Evolutionary conservation across 495 filamentous ascomycete species (phyloP), one percentile per base, ranked within the genome.

Genomic region (Oidiodendron maius): DNA sequence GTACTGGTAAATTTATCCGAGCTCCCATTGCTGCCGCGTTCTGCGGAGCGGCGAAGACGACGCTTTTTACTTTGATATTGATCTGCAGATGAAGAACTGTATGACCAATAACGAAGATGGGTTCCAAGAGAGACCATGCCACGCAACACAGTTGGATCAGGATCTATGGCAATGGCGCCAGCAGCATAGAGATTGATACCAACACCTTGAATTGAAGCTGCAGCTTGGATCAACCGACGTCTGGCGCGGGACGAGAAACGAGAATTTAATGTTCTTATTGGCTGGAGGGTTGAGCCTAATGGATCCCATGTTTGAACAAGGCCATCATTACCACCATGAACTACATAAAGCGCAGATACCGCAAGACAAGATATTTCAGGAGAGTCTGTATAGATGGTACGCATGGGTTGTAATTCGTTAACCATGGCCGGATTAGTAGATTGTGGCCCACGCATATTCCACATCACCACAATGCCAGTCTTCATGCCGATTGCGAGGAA

Each of bases 241-340:
- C 87, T 80, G 34, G 90, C 86, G 9, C 91, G 83, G 16, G 83
- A 80, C 1, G 86, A 86, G 58, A 95, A 93, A 9, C 87, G 83
- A 0, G 89, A 91, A 51, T 95, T 93, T 44, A 98, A 75, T 3
- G 90, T 96, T 17, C 90, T 82, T 51, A 97, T 78, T 0, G 91
- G 89, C 20, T 81, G 77, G 9, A 77, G 68, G 4, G 76, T 85
- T 0, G 93, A 97, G 2, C 85, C 89, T 20, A 98, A 68, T 17
- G 87, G 89, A 71, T 98, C 93, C 94, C 94, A 98, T 4, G 89
- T 87, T 60, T 97, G 93, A 6, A 97, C 91, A 6, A 97, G 78
- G 9, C 93, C 91, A 63, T 98, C 93, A 54, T 87, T 95, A 36
- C 93, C 93, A 22, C 93, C 93, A 63, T 95, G 89, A 1, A 96